These are phyloP conservation scores for Hypomontagnella monticulosa DNA, from an alignment of 495 filamentous ascomycete species.

Conservation along the genomic window DNA sequence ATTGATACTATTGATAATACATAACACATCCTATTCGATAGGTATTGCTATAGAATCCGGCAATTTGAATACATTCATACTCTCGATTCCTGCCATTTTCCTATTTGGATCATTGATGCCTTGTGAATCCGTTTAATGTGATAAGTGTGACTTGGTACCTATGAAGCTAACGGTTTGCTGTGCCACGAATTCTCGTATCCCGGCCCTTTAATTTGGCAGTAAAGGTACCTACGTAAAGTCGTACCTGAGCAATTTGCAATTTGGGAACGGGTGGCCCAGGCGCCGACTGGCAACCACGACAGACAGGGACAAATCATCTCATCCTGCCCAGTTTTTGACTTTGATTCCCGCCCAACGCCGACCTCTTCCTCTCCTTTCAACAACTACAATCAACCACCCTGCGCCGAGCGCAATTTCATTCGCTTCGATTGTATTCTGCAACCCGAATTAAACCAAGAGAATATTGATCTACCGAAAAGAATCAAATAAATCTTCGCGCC, in stretches of 20 bases:
- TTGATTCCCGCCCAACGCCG: slow-evolving; percentile 32
- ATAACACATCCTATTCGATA: too few species aligned
- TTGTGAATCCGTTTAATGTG: slow-evolving; percentile 9
- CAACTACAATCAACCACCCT: slow-evolving; percentile 38
- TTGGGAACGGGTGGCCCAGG: slow-evolving; percentile 28
- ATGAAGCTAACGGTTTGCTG: background rate
- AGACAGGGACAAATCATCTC: background rate
- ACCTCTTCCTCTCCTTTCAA: slow-evolving; percentile 24
- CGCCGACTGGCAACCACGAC: slow-evolving; percentile 17
- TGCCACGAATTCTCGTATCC: slow-evolving; percentile 23
- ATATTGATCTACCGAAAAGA: slow-evolving; percentile 2
- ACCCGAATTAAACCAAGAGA: background rate
- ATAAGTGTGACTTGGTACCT: slow-evolving; percentile 17
- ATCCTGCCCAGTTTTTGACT: slow-evolving; percentile 25
- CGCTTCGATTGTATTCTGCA: slow-evolving; percentile 33
- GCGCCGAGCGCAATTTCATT: slow-evolving; percentile 48
- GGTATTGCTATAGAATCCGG: too few species aligned
- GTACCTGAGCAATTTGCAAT: slow-evolving; percentile 17
- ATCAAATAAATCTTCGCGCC: slow-evolving; percentile 12
- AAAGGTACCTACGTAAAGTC: slow-evolving; percentile 4
- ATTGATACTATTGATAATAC: too few species aligned
- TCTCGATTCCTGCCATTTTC: slow-evolving; percentile 1
- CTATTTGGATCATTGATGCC: slow-evolving; percentile 1
- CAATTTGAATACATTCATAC: background rate
- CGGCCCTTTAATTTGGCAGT: slow-evolving; percentile 32